These are phyloP conservation scores for Camillea tinctor DNA, from an alignment of 2,329 filamentous ascomycete genomes.

Conservation along the genomic window DNA sequence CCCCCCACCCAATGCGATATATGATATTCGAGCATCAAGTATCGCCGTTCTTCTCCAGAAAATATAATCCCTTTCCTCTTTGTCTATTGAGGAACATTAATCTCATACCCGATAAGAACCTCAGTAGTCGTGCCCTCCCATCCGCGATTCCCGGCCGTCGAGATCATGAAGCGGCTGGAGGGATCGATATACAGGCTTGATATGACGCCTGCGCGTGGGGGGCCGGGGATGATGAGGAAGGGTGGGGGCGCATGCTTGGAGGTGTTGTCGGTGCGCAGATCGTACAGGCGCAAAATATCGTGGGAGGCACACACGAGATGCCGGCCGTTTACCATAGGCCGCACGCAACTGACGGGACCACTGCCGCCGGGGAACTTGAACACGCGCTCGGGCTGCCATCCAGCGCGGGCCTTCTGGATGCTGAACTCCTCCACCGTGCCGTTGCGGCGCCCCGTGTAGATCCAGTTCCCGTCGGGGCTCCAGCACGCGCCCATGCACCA, in stretches of 20 bases:
- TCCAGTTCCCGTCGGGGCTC: slow-evolving; percentile 92
- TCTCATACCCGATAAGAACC: slow-evolving; percentile 92
- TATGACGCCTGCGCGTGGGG: slow-evolving; percentile 78
- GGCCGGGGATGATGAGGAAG: slow-evolving; percentile 94
- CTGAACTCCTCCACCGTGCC: slow-evolving; percentile 93
- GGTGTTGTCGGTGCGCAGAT: slow-evolving; percentile 66
- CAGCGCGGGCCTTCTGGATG: slow-evolving; percentile 68
- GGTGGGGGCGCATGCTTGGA: slow-evolving; percentile 78
- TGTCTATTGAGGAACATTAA: slow-evolving; percentile 45
- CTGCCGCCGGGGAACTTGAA: slow-evolving; percentile 89
- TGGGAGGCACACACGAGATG: slow-evolving; percentile 92
- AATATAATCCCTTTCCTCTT: too few relatives aligned
- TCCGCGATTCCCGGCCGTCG: slow-evolving; percentile 84
- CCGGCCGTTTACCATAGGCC: slow-evolving; percentile 87
- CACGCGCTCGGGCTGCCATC: slow-evolving; percentile 71
- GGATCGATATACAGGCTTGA: slow-evolving; percentile 84
- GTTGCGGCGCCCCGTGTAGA: slow-evolving; percentile 89
- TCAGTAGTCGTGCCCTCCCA: slow-evolving; percentile 94
- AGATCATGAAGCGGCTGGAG: slow-evolving; percentile 86
- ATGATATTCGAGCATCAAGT: too few relatives aligned
- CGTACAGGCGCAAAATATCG: slow-evolving; percentile 91
- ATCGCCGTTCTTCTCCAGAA: too few relatives aligned
- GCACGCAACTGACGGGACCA: slow-evolving; percentile 83
- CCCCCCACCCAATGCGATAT: too few relatives aligned
- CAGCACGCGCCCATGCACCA: slow-evolving; percentile 99